These are phyloP conservation scores for Imleria badia DNA, from an alignment of 768 basidiomycete species.

Conservation along the genomic window DNA sequence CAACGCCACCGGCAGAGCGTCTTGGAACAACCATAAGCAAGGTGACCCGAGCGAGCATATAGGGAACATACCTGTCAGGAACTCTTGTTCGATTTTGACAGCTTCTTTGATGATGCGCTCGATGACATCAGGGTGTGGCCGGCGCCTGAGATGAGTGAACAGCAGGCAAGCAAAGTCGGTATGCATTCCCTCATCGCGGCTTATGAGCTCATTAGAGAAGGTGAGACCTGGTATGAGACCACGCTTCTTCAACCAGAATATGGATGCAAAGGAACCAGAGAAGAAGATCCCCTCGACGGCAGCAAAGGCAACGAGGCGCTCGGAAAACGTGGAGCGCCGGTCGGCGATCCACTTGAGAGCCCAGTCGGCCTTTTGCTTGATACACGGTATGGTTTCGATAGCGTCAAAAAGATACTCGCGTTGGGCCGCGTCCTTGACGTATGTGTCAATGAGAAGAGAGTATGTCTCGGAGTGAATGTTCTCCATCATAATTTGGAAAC, in stretches of 20 bases:
- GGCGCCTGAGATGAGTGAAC: slow-evolving; percentile 72
- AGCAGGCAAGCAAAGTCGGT: slow-evolving; percentile 94
- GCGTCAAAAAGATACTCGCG: slow-evolving; percentile 85
- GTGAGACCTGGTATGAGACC: slow-evolving; percentile 94
- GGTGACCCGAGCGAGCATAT: no score
- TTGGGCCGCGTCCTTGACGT: slow-evolving; percentile 75
- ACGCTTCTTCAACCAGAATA: slow-evolving; percentile 97
- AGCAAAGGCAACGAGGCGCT: slow-evolving; percentile 91
- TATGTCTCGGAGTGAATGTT: slow-evolving; percentile 97
- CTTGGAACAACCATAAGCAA: slow-evolving; percentile 32
- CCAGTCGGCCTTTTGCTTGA: slow-evolving; percentile 92
- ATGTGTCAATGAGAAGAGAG: slow-evolving; percentile 90
- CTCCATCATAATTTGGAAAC: slow-evolving; percentile 98
- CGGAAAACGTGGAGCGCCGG: slow-evolving; percentile 72
- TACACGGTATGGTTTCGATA: slow-evolving; percentile 87
- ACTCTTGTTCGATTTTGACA: slow-evolving; percentile 81
- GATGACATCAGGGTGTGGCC: slow-evolving; percentile 78
- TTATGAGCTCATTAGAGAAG: slow-evolving; percentile 94
- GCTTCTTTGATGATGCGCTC: slow-evolving; percentile 75
- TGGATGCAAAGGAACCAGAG: slow-evolving; percentile 87
- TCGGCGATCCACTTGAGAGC: slow-evolving; percentile 90
- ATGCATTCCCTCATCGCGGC: slow-evolving; percentile 92
- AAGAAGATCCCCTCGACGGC: slow-evolving; percentile 98
- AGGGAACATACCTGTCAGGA: slow-evolving; percentile 59
- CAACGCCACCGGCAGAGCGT: slow-evolving; percentile 78